Conservation (phyloP, 495 filamentous ascomycete genomes). For the Annulohypoxylon nitens region DNA sequence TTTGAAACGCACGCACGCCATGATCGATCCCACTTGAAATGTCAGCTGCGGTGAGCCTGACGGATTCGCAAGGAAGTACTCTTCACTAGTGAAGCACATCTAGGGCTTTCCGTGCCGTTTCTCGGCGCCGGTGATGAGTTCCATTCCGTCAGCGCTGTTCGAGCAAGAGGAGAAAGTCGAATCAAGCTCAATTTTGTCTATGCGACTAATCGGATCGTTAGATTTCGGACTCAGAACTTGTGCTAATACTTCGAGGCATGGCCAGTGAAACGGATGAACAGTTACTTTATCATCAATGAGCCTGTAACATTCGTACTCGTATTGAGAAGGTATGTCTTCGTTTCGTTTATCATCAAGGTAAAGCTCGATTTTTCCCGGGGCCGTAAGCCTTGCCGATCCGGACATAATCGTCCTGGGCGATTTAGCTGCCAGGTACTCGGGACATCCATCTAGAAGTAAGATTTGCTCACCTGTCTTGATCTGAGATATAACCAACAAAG, state of each 20-base stretch:
- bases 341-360: neutral
- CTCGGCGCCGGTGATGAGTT: neutral
- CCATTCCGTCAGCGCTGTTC: neutral
- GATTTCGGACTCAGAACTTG: neutral
- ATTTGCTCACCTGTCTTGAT: neutral
- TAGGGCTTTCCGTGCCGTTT: constrained; percentile 3
- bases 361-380: neutral
- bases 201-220: neutral
- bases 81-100: constrained; percentile 13
- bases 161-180: neutral
- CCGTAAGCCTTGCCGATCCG: neutral
- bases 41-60: neutral
- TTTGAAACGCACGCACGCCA: neutral
- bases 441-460: neutral
- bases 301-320: constrained; percentile 3
- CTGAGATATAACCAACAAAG: neutral
- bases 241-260: constrained; percentile 24
- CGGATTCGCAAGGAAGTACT: constrained; percentile 24
- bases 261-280: constrained; percentile 24
- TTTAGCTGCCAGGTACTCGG: constrained; percentile 5
- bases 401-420: constrained; percentile 7
- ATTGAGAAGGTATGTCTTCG: neutral
- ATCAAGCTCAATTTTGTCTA: neutral
- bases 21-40: constrained; percentile 6
- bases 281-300: neutral